Conservation (phyloP, 2,329 filamentous ascomycete species). For the Ophiocordyceps sinensis region DNA sequence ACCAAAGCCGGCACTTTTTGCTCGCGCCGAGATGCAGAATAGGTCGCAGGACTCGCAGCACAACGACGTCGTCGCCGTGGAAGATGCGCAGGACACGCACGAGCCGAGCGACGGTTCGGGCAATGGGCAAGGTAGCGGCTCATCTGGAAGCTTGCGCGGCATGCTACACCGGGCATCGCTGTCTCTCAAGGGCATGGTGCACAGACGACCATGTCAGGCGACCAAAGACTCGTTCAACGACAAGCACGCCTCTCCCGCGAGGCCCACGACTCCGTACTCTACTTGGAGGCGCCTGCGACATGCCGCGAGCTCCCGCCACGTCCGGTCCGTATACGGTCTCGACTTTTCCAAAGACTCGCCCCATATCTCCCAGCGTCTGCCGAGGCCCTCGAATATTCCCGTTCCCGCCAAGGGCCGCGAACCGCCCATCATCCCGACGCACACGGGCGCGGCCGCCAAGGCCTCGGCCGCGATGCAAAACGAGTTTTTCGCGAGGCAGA, state of each 20-base stretch:
- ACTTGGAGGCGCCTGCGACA: conserved; percentile 38
- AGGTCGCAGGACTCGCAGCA: conserved; percentile 15
- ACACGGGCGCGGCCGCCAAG: conserved; percentile 46
- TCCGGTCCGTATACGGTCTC: conserved; percentile 28
- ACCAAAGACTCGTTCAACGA: conserved; percentile 15
- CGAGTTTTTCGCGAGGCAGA: conserved; percentile 25
- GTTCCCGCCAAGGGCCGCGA: conserved; percentile 35
- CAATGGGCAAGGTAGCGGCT: conserved; percentile 11
- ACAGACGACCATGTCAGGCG: conserved; percentile 29
- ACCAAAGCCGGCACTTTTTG: conserved; percentile 27
- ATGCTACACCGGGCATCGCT: conserved; percentile 41
- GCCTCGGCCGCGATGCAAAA: conserved; percentile 46
- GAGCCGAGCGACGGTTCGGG: conserved; percentile 8
- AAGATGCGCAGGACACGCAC: conserved; percentile 14
- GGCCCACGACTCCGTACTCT: conserved; percentile 33
- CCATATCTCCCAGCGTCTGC: conserved; percentile 11
- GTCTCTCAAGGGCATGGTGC: conserved; percentile 37
- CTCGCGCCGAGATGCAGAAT: conserved; percentile 16
- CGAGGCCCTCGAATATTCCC: conserved; percentile 12
- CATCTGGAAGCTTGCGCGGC: conserved; percentile 27
- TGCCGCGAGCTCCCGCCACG: conserved; percentile 34
- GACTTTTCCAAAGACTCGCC: conserved; percentile 15
- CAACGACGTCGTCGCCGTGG: conserved; percentile 17
- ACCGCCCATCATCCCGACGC: conserved; percentile 45
- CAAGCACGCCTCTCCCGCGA: conserved; percentile 10